Base-by-base conservation (phyloP, 148 eudicot species). In the Rhododendron ovatum region DNA sequence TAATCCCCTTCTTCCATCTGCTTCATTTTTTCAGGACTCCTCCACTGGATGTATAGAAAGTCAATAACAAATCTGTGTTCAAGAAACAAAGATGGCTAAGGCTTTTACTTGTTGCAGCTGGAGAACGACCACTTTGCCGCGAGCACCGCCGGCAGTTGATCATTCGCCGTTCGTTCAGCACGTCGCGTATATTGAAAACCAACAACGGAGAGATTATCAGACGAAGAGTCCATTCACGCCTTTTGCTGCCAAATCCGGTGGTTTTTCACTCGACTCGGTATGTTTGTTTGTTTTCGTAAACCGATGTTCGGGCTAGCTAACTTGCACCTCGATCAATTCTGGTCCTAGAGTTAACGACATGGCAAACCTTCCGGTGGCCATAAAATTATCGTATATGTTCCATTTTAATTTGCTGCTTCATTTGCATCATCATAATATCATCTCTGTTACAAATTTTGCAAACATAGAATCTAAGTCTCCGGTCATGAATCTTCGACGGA, bases 201-300 rank as follows among this genome's bases (percentile, higher is more conserved):
- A 18, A 55, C 1, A 55, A 50, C 45, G 37, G 74, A 20, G 53
- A 37, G 61, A 80, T 15, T 67, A 22, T 26, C 78, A 26, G 1
- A 80, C 55, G 80, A 65, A 82, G 22, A 80, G 67, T 50, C 83
- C 14, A 39, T 61, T 88, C 81, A 86, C 69, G 18, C 17, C 87
- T 45, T 86, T 33, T 33, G 95, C 95, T 35, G 83, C 93, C 43
- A 95, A 93, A 82, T 88, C 89, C 43, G 89, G 92, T 48, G 93
- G 92, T 45, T 90, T 92, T 84, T 87, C 94, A 69, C 84, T 94
- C 12, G 88, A 89, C 61, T 89, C 95, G 47, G 98, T 95, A 85
- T 7, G 93, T 71, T 33, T 24, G 7, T 17, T 18, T 55, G 0
- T 55, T 55, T 17, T 3, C 0, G 2, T 17, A 55, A 55, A 1